Evolutionary conservation across 2,329 filamentous ascomycete genomes (phyloP), one percentile per base, ranked within the genome.

Genomic region (Fusarium sp.): DNA sequence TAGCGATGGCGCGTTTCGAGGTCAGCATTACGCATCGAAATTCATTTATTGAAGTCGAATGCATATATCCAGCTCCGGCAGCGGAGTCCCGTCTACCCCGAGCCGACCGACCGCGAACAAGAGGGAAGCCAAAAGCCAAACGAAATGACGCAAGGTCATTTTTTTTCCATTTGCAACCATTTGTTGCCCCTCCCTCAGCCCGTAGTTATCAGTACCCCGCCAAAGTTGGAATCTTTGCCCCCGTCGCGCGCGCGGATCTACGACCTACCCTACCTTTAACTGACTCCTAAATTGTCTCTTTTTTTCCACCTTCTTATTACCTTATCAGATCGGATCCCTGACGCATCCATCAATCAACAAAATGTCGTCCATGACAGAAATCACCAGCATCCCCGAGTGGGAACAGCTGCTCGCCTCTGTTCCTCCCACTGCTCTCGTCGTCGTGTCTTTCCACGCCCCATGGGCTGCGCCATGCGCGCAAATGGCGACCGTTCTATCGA

Each of bases 401-500:
- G 84, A 89, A 70, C 82, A 87, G 70, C 86, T 91, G 76, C 83
- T 92, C 66, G 83, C 85, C 66, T 84, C 88, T 41, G 84, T 94
- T 15, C 87, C 92, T 13, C 76, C 90, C 3, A 86, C 89, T 17
- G 88, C 92, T 17, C 88, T 97, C 62, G 85, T 95, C 67, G 86
- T 97, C 75, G 88, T 97, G 76, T 97, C 94, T 78, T 99, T 99
- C 85, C 92, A 98, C 79, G 94, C 96, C 20, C 92, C 94, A 70
- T 99, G 96, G 96, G 96, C 96, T 30, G 94, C 94, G 62, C 96
- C 96, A 45, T 98, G 96, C 84, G 90, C 92, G 67, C 94, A 97
- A 81, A 98, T 98, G 94, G 89, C 88, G 71, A 92, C 90, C 50
- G 92, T 98, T 72, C 88, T 99, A 69, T 86, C 88, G 76, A 91